phyloP scores from a whole-genome alignment of 2,329 filamentous ascomycete species.

The Arthroderma uncinatum region DNA sequence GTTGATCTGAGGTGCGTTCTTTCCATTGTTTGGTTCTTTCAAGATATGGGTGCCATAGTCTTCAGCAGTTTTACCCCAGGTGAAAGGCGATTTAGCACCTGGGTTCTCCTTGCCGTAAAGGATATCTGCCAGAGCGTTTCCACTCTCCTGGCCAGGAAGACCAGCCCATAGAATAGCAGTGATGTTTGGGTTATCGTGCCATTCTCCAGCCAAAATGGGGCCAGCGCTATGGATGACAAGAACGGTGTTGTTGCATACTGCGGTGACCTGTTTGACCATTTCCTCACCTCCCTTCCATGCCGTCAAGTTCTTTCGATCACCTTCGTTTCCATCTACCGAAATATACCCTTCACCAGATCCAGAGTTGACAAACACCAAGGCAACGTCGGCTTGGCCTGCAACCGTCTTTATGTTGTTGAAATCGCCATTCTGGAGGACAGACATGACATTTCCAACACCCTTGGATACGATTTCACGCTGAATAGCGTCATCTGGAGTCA shows the following conservation, averaged over 20 bases:
- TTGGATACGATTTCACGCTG: slow-evolving; percentile 54
- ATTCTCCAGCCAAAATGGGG: slow-evolving; percentile 61
- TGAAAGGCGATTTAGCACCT: slow-evolving; percentile 52
- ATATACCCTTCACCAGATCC: slow-evolving; percentile 82
- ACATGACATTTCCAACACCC: slow-evolving; percentile 52
- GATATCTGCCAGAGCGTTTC: slow-evolving; percentile 62
- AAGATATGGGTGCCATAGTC: slow-evolving; percentile 48
- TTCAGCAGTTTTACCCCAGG: slow-evolving; percentile 43
- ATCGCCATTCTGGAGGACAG: slow-evolving; percentile 49
- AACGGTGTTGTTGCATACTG: slow-evolving; percentile 74
- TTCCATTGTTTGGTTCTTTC: slow-evolving; percentile 48
- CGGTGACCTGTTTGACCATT: slow-evolving; percentile 68
- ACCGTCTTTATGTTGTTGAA: slow-evolving; percentile 40
- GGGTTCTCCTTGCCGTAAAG: slow-evolving; percentile 58
- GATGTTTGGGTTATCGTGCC: slow-evolving; percentile 51
- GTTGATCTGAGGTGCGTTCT: slow-evolving; percentile 45
- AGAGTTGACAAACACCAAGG: slow-evolving; percentile 81
- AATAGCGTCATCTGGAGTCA: slow-evolving; percentile 53
- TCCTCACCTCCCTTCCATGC: slow-evolving; percentile 74
- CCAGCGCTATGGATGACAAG: slow-evolving; percentile 82
- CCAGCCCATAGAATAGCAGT: slow-evolving; percentile 67
- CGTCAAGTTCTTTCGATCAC: slow-evolving; percentile 86
- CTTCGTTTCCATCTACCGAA: slow-evolving; percentile 65
- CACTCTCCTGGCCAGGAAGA: slow-evolving; percentile 63
- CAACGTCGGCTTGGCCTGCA: slow-evolving; percentile 43